A percentile compares a stretch with the other conserved stretches of the same genome.
Conservation (phyloP, 805 yeast species). For the Saturnispora mendoncae region DNA sequence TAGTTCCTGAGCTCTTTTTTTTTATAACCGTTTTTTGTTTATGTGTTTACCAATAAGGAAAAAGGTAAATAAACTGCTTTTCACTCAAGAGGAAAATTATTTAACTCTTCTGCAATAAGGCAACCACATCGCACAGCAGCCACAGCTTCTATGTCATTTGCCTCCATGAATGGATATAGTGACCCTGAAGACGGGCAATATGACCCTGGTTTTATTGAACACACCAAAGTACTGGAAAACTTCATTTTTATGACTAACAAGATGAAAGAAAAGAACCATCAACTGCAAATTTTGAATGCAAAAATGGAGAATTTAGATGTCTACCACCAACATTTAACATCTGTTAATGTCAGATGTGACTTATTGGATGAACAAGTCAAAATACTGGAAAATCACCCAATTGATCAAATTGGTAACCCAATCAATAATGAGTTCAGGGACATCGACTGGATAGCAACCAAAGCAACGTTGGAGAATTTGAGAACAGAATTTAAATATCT, state of each 20-base stretch:
- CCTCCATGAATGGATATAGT: no score
- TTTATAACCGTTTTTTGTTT: neutral
- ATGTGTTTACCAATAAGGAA: neutral
- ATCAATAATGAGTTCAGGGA: slow-evolving; percentile 20
- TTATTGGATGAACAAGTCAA: slow-evolving; percentile 28
- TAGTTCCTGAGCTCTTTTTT: no score
- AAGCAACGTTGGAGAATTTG: slow-evolving; percentile 38
- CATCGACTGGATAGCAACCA: slow-evolving; percentile 37
- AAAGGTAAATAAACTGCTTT: neutral
- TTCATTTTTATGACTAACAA: neutral
- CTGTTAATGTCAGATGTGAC: slow-evolving; percentile 27
- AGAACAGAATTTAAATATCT: slow-evolving; percentile 33
- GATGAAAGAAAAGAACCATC: neutral
- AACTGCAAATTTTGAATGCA: slow-evolving; percentile 19
- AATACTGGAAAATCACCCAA: slow-evolving; percentile 20
- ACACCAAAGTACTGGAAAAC: neutral
- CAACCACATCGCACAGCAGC: no score
- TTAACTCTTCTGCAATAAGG: no score
- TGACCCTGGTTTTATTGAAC: no score
- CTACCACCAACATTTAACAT: slow-evolving; percentile 25
- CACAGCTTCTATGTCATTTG: no score
- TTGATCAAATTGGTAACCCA: slow-evolving; percentile 16
- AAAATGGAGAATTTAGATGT: slow-evolving; percentile 22
- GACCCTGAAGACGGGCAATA: no score
- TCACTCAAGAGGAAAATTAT: neutral